Base-by-base conservation (phyloP, 352 stramenopile genomes). In the Globisporangium cystogenes region DNA sequence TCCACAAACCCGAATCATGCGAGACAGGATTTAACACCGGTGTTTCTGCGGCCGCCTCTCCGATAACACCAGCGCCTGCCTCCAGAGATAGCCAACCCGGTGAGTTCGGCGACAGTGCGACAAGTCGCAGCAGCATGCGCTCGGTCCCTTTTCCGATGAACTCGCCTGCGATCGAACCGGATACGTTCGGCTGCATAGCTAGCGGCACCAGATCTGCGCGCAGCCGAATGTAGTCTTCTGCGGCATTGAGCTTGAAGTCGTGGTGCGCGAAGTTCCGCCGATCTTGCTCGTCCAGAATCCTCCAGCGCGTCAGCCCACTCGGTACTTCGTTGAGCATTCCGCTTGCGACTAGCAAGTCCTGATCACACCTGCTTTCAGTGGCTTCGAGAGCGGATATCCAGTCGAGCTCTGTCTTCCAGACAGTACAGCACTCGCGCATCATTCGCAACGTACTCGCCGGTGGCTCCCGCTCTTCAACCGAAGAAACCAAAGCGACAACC, bases 1-100 rank as follows among this genome's bases (percentile, higher is more conserved):
- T 60, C 72, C 72, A 86, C 39, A 48, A 53, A 42, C 43, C 36
- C 37, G 70, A 76, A 63, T 83, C 72, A 45, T 71, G 64, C 3
- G 53, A 14, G 7, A 59, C 42, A 16, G 58, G 42, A 49, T 82
- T 65, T 20, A 82, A 39, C 21, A 36, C 67, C 5, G 18, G 20
- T 7, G 12, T 1, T 40, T 4, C 35, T 23, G 27, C 31, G 14
- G 10, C 15, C 1, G 15, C 40, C 35, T 24, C 20, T 26, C 10
- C 40, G 20, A 27, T 45, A 8, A 23, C 44, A 41, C 20, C 18
- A 21, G n/a, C 12, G 20, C 18, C 2, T 16, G 24, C 12, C 23
- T 21, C 1, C 20, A 39, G 11, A 26, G 16, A 15, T 7, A 16
- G 33, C 18, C 11, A 40, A 1, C 15, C 35, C 36, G n/a, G 20